Base-by-base conservation (phyloP, 208 protist species). In the Novymonas esmeraldas region DNA sequence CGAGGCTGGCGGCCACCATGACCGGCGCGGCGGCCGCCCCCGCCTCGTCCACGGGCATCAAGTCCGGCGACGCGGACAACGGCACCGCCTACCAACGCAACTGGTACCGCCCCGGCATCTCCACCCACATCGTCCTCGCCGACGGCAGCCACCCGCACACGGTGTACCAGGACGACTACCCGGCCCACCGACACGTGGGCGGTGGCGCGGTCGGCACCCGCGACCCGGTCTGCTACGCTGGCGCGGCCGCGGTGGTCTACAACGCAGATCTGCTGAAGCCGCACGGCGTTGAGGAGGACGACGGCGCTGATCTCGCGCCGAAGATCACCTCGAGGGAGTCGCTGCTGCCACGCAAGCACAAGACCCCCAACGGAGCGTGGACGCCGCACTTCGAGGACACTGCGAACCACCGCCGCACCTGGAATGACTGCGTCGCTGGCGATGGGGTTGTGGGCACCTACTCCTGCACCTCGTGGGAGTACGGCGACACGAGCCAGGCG, bases 281-380 rank as follows among this genome's bases (percentile, higher is more conserved):
- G 29, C 52, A 79, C 33, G 56, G 46, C 6, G 70, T 73, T 0
- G 34, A 56, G 1, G 78, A 84, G 34, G 79, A 83, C 4, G 76
- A 84, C n/a, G 82, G 79, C 26, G 70, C 60, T 11, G 79, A 84
- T 45, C 54, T 95, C 38, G 54, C 84, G 5, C 84, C 83, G 10
- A 93, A 95, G 64, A 91, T 95, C 46, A 92, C 85, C 9, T 76
- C 69, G 22, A 79, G 58, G 44, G 84, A 87, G 45, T 85, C 83
- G 2, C 74, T 89, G 33, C 67, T 88, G 55, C 79, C 80, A 24
- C 34, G 59, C 0, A 51, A 36, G 46, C 48, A 4, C 56, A 49
- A 34, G 52, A 44, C 26, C 16, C 31, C 22, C 60, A 38, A 28
- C 24, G 39, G 46, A 2, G 11, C 39, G n/a, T 68, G 51, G 50